Base-by-base conservation (phyloP, 805 yeast genomes). In the Cyberlindnera samutprakarnensis region DNA sequence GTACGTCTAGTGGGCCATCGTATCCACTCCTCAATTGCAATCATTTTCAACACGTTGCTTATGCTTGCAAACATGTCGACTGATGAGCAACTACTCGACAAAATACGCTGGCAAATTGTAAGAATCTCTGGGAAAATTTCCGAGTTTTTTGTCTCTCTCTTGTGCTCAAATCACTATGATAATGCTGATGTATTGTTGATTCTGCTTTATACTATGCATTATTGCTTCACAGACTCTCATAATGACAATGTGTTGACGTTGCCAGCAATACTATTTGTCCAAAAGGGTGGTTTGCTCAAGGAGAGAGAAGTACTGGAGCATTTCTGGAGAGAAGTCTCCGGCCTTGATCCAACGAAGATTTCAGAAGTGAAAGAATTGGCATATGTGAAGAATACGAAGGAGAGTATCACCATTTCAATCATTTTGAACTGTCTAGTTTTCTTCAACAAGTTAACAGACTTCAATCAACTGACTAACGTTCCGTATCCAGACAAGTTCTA, bases 1-100 rank as follows among this genome's bases (percentile, higher is more conserved):
- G 50, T 76, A 9, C 64, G 86, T 33, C 64, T 63, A 38, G 62
- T 77, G 23, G 52, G 63, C 20, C 62, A 67, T 31, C 62, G 71
- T 20, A 53, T 75, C 18, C 79, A 74, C 40, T 56, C 64, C 6
- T 56, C 63, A 19, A 52, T 66, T 3, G 43, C 71, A 1, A 56
- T 61, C 22, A 39, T 70, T 3, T 62, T 69, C 30, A 56, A 66
- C 31, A 59, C 70, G 6, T 41, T 72, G 16, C 54, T 68, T 6
- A 57, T 68, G 34, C 48, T 73, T 10, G 61, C 71, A 14, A 63
- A 66, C 50, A 62, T 64, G 12, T 66, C 68, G 36, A 64, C 71
- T 33, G 73, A 70, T 31, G 78, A 72, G 14, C 49, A 48, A 16
- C 14, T 39, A 14, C 42, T 49, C 17, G 47, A 53, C 4, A 42